Conservation (phyloP, 108 stramenopile species). For the Poteriospumella lacustris region DNA sequence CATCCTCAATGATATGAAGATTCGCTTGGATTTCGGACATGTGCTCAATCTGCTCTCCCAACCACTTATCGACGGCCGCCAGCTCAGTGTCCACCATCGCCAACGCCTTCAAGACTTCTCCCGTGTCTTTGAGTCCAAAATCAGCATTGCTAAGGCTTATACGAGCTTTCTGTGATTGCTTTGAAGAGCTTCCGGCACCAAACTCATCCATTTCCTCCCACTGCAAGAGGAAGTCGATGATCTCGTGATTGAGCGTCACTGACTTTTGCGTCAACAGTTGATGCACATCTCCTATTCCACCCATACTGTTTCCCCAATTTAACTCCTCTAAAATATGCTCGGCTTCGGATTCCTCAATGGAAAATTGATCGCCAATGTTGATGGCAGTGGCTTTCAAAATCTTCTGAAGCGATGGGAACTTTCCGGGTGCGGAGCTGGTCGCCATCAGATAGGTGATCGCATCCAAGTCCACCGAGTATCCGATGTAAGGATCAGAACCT, state of each 20-base stretch:
- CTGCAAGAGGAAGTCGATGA: conserved; percentile 26
- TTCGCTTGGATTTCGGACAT: conserved; percentile 20
- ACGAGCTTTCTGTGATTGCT: background rate
- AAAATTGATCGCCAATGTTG: background rate
- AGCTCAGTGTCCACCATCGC: background rate
- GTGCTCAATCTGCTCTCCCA: conserved; percentile 2
- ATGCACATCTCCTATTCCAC: background rate
- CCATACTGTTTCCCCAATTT: background rate
- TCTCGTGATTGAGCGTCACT: conserved; percentile 16
- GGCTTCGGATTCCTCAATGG: conserved; percentile 17
- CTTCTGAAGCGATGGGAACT: background rate
- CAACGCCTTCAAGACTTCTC: background rate
- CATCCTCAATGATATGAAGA: conserved; percentile 1
- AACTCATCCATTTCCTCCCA: conserved; percentile 18
- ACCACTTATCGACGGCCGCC: conserved; percentile 1
- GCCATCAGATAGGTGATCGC: background rate
- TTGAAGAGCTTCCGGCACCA: background rate
- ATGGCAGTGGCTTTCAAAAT: background rate
- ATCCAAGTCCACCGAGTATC: conserved; percentile 1
- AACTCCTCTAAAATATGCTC: conserved; percentile 15
- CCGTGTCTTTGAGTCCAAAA: background rate
- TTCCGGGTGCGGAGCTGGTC: background rate
- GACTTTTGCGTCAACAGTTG: background rate
- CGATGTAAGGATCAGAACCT: background rate
- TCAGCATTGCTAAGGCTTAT: background rate